Base-by-base conservation (phyloP, 2,329 filamentous ascomycete species). In the Chaetomium sp. region DNA sequence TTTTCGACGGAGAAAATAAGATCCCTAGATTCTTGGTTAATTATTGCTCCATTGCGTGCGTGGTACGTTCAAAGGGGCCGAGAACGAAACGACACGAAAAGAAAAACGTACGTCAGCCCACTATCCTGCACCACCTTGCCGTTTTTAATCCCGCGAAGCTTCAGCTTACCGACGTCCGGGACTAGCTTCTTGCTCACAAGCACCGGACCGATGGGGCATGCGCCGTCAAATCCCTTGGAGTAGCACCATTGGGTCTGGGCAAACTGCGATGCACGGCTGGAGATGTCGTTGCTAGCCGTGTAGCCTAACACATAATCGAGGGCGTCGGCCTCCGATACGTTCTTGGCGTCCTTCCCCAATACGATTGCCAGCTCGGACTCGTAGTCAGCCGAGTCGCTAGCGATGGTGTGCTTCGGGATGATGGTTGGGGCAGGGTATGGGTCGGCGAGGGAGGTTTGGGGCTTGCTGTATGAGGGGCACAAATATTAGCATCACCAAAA, bases 221-320 rank as follows among this genome's bases (percentile, higher is more conserved):
- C 72, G 34, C 76, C 76, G 60, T 83, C 81, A 53, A 83, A 81
- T 1, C 80, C 79, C 68, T 84, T 83, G 32, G 78, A 81, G 65
- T 77, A 84, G 56, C 74, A 79, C 74, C 78, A 81, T 65, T 83
- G 80, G 49, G 71, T 72, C 65, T 79, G 75, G 27, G 73, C 71
- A 61, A 78, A 73, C 70, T 85, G 82, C 52, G 73, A 74, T 50
- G 78, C 76, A 4, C 82, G 77, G 58, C 78, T 80, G 2, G 81
- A 84, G 6, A 87, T 77, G 64, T 87, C 83, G 69, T 86, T 87
- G 63, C 77, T 59, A 7, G 67, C 67, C 38, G 66, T 68, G 61
- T 87, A 87, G 34, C 84, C 83, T 1, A 86, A 76, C 4, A 87
- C 74, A 62, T 85, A 83, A 59, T 78, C 74, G 50, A 81, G 65